Evolutionary conservation across 176 grass and related monocot genomes (phyloP), one percentile per base, ranked within the genome.

Genomic region (Stipa capillata): DNA sequence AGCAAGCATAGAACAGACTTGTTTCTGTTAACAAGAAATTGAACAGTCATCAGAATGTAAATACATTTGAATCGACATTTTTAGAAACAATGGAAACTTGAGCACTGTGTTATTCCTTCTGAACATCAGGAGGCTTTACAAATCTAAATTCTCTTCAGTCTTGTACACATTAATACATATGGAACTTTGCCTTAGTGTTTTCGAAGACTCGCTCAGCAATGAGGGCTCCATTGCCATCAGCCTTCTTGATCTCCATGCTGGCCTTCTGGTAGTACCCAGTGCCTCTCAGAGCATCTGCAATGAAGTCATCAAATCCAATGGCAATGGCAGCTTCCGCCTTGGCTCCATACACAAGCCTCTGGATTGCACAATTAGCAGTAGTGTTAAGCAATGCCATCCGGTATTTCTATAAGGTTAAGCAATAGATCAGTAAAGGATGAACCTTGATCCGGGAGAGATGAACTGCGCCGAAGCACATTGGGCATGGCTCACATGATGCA

Each of bases 231-330:
- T n/a, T n/a, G n/a, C n/a, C n/a, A n/a, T n/a, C n/a, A n/a, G n/a
- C n/a, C n/a, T n/a, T n/a, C n/a, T n/a, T n/a, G n/a, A n/a, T n/a
- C n/a, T n/a, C n/a, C n/a, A n/a, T n/a, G n/a, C n/a, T 79, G 5
- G 89, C 75, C 59, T 91, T 91, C 82, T 91, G 89, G 43, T 91
- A 91, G 69, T 84, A 80, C 36, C 64, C 76, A n/a, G 84, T 91
- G 23, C 89, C 89, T 76, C 89, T 81, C 68, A 91, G n/a, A n/a
- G n/a, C n/a, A n/a, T n/a, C n/a, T n/a, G n/a, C n/a, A n/a, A n/a
- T n/a, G n/a, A n/a, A n/a, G n/a, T n/a, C n/a, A n/a, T n/a, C n/a
- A n/a, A n/a, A n/a, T n/a, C n/a, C n/a, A n/a, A n/a, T n/a, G n/a
- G n/a, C n/a, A n/a, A n/a, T n/a, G n/a, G n/a, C n/a, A n/a, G n/a